Conservation (phyloP, 2,329 filamentous ascomycete species). For the Fusarium sp. region DNA sequence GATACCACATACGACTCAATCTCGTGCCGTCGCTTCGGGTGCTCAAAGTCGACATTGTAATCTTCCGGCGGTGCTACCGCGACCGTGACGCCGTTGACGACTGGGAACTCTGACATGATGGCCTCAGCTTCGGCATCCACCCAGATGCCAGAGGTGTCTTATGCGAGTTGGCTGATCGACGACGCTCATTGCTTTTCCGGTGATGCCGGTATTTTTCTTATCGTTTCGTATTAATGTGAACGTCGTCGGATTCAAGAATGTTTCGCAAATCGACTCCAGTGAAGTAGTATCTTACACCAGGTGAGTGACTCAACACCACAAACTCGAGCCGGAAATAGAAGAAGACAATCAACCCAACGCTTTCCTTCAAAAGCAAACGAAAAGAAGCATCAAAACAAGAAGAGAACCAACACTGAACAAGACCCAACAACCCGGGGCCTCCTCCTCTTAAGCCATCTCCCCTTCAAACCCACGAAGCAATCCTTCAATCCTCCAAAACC, state of each 20-base stretch:
- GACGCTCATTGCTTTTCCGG: not conserved
- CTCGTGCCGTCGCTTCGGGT: slow-evolving; percentile 45
- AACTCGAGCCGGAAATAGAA: not conserved
- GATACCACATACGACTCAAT: slow-evolving; percentile 35
- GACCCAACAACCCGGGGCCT: not conserved
- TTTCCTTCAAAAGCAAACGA: not conserved
- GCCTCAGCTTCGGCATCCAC: not conserved
- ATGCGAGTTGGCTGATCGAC: not conserved
- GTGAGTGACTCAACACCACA: not conserved
- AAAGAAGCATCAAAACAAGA: not conserved
- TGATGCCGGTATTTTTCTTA: not conserved
- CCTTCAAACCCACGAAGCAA: not conserved
- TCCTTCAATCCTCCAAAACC: not conserved
- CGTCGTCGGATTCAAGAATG: not conserved
- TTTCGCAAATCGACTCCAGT: not conserved
- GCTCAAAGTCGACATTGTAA: slow-evolving; percentile 51
- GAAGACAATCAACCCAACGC: not conserved
- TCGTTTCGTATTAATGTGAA: not conserved
- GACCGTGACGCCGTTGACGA: slow-evolving; percentile 34
- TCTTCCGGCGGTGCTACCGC: slow-evolving; percentile 43
- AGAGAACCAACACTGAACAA: not conserved
- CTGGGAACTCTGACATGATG: slow-evolving; percentile 30
- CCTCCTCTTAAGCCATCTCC: not conserved
- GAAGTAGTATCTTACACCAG: not conserved
- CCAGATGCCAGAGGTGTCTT: no score